Evolutionary conservation across 352 stramenopile genomes (phyloP).

Genomic region (Phytophthora vignae): DNA sequence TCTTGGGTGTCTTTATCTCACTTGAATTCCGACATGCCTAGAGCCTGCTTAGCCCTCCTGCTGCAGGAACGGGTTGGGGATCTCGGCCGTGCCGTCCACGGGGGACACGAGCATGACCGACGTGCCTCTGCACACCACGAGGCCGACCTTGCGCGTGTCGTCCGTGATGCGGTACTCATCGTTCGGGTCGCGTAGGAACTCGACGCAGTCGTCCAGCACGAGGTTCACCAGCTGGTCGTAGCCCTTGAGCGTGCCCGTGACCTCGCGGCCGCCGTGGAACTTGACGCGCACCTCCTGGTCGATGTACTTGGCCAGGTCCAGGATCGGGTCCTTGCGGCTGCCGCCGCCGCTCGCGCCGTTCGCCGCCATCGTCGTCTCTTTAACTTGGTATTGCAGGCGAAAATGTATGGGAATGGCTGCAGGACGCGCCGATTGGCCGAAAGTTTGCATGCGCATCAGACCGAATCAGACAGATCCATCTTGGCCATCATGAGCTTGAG

Average conservation of each 20-base stretch:
- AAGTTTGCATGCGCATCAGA: constrained; percentile 28
- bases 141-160: constrained; percentile 92
- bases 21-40: constrained; percentile 3
- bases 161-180: constrained; percentile 92
- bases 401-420: constrained; percentile 17
- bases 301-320: constrained; percentile 96
- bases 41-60: constrained; percentile 68
- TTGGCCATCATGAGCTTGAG: constrained; percentile 43
- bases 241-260: constrained; percentile 93
- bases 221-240: constrained; percentile 98
- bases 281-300: constrained; percentile 95
- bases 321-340: constrained; percentile 85
- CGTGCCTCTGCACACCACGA: constrained; percentile 94
- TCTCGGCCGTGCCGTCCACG: constrained; percentile 92
- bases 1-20: constrained; percentile 34
- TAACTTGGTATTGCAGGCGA: not conserved
- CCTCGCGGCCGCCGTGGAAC: constrained; percentile 94
- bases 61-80: constrained; percentile 92
- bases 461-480: constrained; percentile 34
- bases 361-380: constrained; percentile 52
- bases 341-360: constrained; percentile 66
- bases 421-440: constrained; percentile 23
- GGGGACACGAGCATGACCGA: constrained; percentile 93
- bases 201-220: constrained; percentile 96
- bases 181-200: constrained; percentile 94